Percentiles rank a stretch among this genome's conserved stretches.
Conservation (phyloP, 2,329 filamentous ascomycete genomes). For the Mycosphaerelloides madeirae region DNA sequence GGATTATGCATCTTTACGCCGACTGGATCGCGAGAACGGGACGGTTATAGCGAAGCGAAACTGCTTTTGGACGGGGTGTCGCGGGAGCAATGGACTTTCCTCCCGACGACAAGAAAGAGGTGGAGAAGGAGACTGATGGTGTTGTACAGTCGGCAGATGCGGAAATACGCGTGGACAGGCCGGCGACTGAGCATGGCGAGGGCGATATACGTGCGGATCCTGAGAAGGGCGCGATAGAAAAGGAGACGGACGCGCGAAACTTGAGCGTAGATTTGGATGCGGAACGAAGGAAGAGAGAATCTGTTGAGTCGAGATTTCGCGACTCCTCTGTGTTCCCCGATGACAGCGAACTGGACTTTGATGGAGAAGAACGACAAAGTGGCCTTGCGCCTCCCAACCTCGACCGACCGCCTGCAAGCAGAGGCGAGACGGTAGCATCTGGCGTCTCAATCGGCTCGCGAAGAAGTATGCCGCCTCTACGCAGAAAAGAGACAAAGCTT, state of each 20-base stretch:
- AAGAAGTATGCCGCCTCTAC: conserved; percentile 21
- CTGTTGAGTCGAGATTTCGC: conserved; percentile 17
- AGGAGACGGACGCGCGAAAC: conserved; percentile 15
- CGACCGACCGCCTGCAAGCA: conserved; percentile 12
- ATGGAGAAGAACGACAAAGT: conserved; percentile 10
- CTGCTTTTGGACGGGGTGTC: neutral
- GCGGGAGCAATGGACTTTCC: conserved; percentile 10
- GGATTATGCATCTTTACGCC: neutral
- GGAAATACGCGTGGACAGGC: conserved; percentile 3
- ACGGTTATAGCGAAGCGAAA: neutral
- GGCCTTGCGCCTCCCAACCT: conserved; percentile 2
- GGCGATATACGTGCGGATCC: conserved; percentile 6
- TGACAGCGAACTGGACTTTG: conserved; percentile 5
- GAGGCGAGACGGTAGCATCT: conserved; percentile 15
- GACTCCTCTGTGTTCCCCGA: conserved; percentile 16
- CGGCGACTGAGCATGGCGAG: conserved; percentile 4
- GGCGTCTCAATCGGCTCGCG: conserved; percentile 11
- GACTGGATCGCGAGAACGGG: neutral
- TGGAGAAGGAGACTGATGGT: neutral
- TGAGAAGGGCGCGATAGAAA: conserved; percentile 16
- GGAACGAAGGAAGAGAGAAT: conserved; percentile 15
- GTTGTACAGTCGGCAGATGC: neutral
- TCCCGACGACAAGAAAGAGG: conserved; percentile 11
- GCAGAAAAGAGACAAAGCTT: conserved; percentile 24
- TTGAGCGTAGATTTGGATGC: conserved; percentile 12